Percentiles rank a stretch among this genome's conserved stretches.
phyloP scores from a whole-genome alignment of 2,329 filamentous ascomycete genomes.

The Venturia carpophila region DNA sequence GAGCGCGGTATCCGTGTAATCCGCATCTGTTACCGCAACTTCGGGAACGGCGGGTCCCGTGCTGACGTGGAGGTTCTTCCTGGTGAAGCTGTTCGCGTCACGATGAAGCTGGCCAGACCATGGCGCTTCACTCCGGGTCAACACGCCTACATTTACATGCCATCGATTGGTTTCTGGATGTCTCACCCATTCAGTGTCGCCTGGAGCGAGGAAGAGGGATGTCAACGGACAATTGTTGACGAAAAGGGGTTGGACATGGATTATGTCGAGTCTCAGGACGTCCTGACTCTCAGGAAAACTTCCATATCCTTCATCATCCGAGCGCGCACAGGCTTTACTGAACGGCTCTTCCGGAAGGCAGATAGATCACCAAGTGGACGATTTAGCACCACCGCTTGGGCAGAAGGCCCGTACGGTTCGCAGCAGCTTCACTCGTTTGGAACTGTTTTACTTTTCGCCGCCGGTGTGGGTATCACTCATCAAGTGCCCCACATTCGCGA shows the following conservation, averaged over 20 bases:
- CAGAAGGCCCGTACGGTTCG: constrained; percentile 76
- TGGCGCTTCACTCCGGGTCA: constrained; percentile 69
- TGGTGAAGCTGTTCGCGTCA: constrained; percentile 66
- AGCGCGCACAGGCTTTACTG: constrained; percentile 81
- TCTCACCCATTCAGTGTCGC: constrained; percentile 74
- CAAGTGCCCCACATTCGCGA: constrained; percentile 83
- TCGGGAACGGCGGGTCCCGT: constrained; percentile 57
- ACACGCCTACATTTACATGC: constrained; percentile 74
- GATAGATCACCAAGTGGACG: constrained; percentile 44
- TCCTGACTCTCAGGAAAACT: constrained; percentile 28
- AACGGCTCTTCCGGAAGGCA: constrained; percentile 67
- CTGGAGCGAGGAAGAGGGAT: constrained; percentile 60
- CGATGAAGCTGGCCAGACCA: constrained; percentile 65
- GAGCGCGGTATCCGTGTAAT: constrained; percentile 49
- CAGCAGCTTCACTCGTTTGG: constrained; percentile 61
- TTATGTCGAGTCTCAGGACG: constrained; percentile 25
- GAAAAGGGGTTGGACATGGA: constrained; percentile 42
- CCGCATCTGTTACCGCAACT: constrained; percentile 56
- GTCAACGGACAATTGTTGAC: neutral
- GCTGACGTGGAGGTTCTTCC: constrained; percentile 68
- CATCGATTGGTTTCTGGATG: constrained; percentile 61
- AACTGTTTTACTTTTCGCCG: constrained; percentile 82
- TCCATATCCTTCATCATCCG: constrained; percentile 77
- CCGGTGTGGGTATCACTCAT: constrained; percentile 91
- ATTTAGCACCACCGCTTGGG: constrained; percentile 60